These are phyloP conservation scores for Hyaloperonospora arabidopsidis DNA, from an alignment of 352 stramenopile species.

Conservation along the genomic window DNA sequence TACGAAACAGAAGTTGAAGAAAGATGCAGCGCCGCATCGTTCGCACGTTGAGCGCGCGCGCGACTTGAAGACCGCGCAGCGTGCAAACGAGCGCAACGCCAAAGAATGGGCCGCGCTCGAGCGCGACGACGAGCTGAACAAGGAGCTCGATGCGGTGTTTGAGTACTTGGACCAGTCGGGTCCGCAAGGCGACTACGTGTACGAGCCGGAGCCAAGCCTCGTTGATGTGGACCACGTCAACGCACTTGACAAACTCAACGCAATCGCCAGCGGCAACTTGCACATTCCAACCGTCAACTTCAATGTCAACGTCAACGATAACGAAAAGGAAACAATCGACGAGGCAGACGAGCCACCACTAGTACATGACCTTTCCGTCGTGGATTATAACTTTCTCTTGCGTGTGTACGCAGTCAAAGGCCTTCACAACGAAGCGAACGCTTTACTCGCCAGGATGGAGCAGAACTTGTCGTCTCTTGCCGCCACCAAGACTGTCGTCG, in stretches of 20 bases:
- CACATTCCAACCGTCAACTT: conserved; percentile 21
- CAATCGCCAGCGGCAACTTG: conserved; percentile 37
- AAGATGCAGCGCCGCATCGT: conserved; percentile 43
- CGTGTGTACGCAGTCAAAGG: conserved; percentile 67
- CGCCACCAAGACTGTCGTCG: not conserved
- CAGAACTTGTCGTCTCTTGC: conserved; percentile 34
- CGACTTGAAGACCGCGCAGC: conserved; percentile 33
- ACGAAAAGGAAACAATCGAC: conserved; percentile 14
- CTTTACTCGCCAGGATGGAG: conserved; percentile 67
- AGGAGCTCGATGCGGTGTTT: conserved; percentile 60
- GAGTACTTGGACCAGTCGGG: conserved; percentile 66
- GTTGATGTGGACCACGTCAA: conserved; percentile 54
- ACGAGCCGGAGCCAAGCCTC: conserved; percentile 53
- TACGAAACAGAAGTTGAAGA: conserved; percentile 70
- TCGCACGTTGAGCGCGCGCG: conserved; percentile 45
- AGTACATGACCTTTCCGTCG: conserved; percentile 30
- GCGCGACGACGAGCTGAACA: conserved; percentile 46
- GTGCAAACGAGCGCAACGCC: conserved; percentile 39
- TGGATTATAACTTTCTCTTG: conserved; percentile 74
- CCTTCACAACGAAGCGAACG: conserved; percentile 48
- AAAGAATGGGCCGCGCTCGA: conserved; percentile 49
- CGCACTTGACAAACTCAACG: conserved; percentile 61
- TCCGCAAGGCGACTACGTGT: conserved; percentile 56
- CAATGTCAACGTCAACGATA: conserved; percentile 37
- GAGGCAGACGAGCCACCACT: not conserved